Evolutionary conservation across 2,329 filamentous ascomycete genomes (phyloP).

Genomic region (Microdochium trichocladiopsis): DNA sequence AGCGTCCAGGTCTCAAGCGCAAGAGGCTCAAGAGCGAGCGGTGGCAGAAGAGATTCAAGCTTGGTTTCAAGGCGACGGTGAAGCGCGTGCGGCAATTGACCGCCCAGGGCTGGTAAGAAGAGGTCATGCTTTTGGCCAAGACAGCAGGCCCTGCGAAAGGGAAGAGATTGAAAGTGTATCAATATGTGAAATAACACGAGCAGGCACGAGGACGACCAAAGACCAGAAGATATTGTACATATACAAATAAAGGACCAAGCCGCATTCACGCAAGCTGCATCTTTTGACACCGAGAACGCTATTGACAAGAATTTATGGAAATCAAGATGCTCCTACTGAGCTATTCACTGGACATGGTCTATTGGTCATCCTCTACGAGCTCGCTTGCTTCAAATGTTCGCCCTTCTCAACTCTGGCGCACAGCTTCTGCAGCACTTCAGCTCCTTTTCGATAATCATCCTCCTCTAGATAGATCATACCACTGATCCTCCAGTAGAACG

Average conservation of each 20-base stretch:
- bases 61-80: conserved; percentile 59
- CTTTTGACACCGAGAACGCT: too few relatives aligned
- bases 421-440: conserved; percentile 14
- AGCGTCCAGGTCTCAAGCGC: conserved; percentile 67
- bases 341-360: too few relatives aligned
- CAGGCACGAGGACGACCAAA: neutral
- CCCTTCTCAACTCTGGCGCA: conserved; percentile 36
- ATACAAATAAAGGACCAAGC: neutral
- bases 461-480: conserved; percentile 59
- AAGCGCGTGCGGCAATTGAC: conserved; percentile 61
- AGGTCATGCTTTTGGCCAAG: neutral
- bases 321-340: too few relatives aligned
- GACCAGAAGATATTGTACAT: neutral
- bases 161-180: neutral
- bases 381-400: conserved; percentile 13
- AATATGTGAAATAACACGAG: neutral
- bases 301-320: too few relatives aligned
- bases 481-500: conserved; percentile 55
- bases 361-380: too few relatives aligned
- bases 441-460: conserved; percentile 41
- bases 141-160: too few relatives aligned
- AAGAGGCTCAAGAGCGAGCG: conserved; percentile 67
- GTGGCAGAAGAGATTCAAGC: conserved; percentile 63
- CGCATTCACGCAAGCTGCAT: too few relatives aligned
- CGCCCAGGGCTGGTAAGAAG: conserved; percentile 66